Base-by-base conservation (phyloP, 768 basidiomycete genomes). In the Lanmaoa pseudosensibilis region DNA sequence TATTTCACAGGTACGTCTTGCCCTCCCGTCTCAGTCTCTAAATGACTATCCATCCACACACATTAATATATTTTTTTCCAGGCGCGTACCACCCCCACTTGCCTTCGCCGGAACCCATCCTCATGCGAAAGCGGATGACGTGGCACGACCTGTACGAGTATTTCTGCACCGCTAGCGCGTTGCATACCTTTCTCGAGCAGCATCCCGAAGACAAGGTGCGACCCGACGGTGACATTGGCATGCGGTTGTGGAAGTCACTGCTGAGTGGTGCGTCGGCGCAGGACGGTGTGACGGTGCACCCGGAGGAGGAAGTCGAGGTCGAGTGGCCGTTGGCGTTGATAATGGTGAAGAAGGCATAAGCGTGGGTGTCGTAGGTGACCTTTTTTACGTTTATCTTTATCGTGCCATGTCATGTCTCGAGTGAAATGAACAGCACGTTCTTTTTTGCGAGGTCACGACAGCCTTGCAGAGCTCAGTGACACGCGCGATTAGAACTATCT, bases 111-210 rank as follows among this genome's bases (percentile, higher is more conserved):
- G 67, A 64, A 57, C 49, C 73, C 58, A 75, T 86, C 43, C 75
- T 89, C 55, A 78, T 93, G 76, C 76, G 69, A 10, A 83, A 83
- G 60, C 74, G 67, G 12, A 82, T 87, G 79, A 78, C 82, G 0
- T 90, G 88, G 88, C 73, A 77, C 11, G 83, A 83, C 49, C 67
- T 93, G 0, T 75, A 87, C 6, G 80, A 72, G 3, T 94, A 93
- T 67, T 72, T 93, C 30, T 76, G 83, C 45, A 90, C 91, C 1
- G 84, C 79, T 71, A 90, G 87, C 62, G 75, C 90, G 2, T 68
- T 92, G 45, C 83, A 88, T 55, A 83, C 81, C 8, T 93, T 80
- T 68, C 80, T 84, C 50, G 86, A 88, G 58, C 65, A 66, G 6
- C 78, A 84, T 62, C 88, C 91, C 0, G 79, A 83, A 47, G 89